Conservation (phyloP, 2,329 filamentous ascomycete genomes). For the Ceratocystis colombiana region DNA sequence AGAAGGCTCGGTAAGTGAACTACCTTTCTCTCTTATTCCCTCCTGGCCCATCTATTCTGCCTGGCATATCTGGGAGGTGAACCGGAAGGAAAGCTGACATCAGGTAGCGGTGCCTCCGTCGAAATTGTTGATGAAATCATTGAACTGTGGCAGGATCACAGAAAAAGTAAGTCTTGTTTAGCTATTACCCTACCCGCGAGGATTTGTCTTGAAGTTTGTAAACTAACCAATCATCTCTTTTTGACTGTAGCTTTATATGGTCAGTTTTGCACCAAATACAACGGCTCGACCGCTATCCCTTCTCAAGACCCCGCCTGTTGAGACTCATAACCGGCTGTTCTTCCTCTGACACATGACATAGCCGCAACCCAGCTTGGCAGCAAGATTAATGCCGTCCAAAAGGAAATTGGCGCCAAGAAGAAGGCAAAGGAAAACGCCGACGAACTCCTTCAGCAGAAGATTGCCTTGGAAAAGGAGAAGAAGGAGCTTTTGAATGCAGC, state of each 20-base stretch:
- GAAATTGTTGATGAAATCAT: conserved; percentile 88
- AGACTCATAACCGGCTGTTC: neutral
- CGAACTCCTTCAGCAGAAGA: conserved; percentile 69
- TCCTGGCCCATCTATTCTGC: neutral
- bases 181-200: neutral
- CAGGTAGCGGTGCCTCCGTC: conserved; percentile 47
- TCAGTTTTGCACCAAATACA: conserved; percentile 18
- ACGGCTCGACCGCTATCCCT: neutral
- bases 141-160: conserved; percentile 72
- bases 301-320: neutral
- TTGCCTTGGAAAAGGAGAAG: conserved; percentile 68
- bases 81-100: conserved; percentile 11
- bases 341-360: conserved; percentile 10
- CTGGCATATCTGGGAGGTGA: neutral
- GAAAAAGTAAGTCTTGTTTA: conserved; percentile 48
- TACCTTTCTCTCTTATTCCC: neutral
- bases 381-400: conserved; percentile 80
- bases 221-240: conserved; percentile 17
- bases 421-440: conserved; percentile 87
- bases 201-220: neutral
- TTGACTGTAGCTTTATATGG: conserved; percentile 22
- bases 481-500: conserved; percentile 67
- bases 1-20: conserved; percentile 57
- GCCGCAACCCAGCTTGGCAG: conserved; percentile 66
- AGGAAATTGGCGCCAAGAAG: conserved; percentile 83